phyloP scores from a whole-genome alignment of 805 yeast genomes.

The Metschnikowia picachoensis region DNA sequence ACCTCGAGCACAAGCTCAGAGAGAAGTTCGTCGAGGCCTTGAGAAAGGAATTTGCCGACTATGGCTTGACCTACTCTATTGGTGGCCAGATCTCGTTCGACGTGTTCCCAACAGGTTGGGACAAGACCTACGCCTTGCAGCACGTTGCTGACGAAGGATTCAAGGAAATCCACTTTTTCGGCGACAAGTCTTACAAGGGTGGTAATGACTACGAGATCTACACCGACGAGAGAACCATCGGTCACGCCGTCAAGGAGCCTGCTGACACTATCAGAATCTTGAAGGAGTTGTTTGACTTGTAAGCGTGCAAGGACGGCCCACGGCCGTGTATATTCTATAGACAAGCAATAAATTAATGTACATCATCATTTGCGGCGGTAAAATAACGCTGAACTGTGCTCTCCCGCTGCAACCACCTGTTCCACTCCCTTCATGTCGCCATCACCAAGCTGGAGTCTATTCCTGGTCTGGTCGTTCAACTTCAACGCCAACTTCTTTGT shows the following conservation, averaged over 20 bases:
- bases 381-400: constrained; percentile 56
- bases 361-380: constrained; percentile 35
- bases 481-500: constrained; percentile 27
- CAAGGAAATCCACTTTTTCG: constrained; percentile 91
- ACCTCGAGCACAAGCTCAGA: constrained; percentile 77
- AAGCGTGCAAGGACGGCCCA: constrained; percentile 13
- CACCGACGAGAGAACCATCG: constrained; percentile 87
- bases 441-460: constrained; percentile 45
- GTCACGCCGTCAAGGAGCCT: constrained; percentile 90
- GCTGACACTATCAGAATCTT: constrained; percentile 83
- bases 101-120: constrained; percentile 99
- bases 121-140: constrained; percentile 94
- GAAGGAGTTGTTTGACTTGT: constrained; percentile 70
- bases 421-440: constrained; percentile 33
- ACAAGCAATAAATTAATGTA: constrained; percentile 2
- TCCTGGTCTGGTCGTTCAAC: constrained; percentile 30
- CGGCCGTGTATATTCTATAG: constrained; percentile 2
- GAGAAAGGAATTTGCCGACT: constrained; percentile 77
- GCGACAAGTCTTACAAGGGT: constrained; percentile 95
- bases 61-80: constrained; percentile 88
- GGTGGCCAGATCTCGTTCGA: constrained; percentile 99
- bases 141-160: constrained; percentile 86
- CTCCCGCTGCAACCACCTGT: constrained; percentile 64
- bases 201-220: constrained; percentile 99
- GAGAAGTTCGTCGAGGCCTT: constrained; percentile 79